A percentile compares a stretch with the other conserved stretches of the same genome.
phyloP scores from a whole-genome alignment of 805 yeast species.

The Vanderwaltozyma yarrowii region DNA sequence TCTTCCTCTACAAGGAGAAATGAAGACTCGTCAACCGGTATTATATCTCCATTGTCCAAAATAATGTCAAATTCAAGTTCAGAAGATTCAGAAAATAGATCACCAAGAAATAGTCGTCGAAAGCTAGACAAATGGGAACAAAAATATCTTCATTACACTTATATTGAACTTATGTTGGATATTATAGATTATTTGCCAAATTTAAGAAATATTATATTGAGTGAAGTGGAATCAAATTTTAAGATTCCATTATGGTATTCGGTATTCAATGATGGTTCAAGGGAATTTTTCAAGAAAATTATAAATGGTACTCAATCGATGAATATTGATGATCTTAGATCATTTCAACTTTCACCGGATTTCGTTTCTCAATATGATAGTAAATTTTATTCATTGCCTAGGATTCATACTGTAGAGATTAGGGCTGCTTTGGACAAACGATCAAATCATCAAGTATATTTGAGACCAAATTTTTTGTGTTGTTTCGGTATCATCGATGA shows the following conservation, averaged over 20 bases:
- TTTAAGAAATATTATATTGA: slow-evolving; percentile 31
- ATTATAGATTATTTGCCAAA: slow-evolving; percentile 41
- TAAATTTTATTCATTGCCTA: slow-evolving; percentile 20
- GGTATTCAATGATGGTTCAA: slow-evolving; percentile 25
- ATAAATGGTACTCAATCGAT: slow-evolving; percentile 26
- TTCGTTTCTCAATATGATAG: slow-evolving; percentile 21
- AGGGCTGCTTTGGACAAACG: slow-evolving; percentile 11
- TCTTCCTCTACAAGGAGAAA: slow-evolving; percentile 5
- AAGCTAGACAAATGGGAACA: slow-evolving; percentile 13
- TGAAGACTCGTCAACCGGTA: not conserved
- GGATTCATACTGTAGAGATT: slow-evolving; percentile 22
- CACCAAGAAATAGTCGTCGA: slow-evolving; percentile 8
- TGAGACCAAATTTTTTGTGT: slow-evolving; percentile 36
- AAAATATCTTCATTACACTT: slow-evolving; percentile 21
- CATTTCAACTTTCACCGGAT: slow-evolving; percentile 21
- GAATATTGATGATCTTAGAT: slow-evolving; percentile 22
- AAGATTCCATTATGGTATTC: slow-evolving; percentile 39
- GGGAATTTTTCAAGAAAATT: slow-evolving; percentile 26
- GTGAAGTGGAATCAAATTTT: slow-evolving; percentile 43
- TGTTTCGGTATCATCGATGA: slow-evolving; percentile 37
- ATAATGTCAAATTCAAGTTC: not conserved
- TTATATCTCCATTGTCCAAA: not conserved
- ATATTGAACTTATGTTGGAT: slow-evolving; percentile 31
- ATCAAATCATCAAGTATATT: slow-evolving; percentile 9
- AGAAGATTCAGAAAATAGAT: slow-evolving; percentile 3